A percentile compares a stretch with the other conserved stretches of the same genome.
Evolutionary conservation across 2,329 filamentous ascomycete species (phyloP).

Genomic region (Neonectria sp.): DNA sequence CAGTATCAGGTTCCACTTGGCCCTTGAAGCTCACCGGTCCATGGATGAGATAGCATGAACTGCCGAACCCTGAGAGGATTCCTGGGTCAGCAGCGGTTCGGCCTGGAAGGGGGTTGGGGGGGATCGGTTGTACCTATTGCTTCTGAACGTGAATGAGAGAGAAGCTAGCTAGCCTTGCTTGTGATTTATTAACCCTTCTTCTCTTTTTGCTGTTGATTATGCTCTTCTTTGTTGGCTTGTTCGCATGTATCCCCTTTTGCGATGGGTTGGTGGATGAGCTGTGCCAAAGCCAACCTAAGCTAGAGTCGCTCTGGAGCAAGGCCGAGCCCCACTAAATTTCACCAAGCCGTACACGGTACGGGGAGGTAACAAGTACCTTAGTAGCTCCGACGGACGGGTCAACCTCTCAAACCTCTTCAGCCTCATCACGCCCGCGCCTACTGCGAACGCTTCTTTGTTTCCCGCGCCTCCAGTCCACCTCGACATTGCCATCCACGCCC

Average conservation of each 20-base stretch:
- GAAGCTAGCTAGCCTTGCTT: not conserved
- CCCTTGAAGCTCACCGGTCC: conserved; percentile 42
- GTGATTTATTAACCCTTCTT: not conserved
- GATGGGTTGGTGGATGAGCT: conserved; percentile 31
- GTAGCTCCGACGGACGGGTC: conserved; percentile 7
- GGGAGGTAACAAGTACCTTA: no score
- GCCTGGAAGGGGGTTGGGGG: conserved; percentile 4
- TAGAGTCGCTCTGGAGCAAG: conserved; percentile 4
- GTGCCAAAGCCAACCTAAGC: not conserved
- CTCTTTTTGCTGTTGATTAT: not conserved
- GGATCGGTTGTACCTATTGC: not conserved
- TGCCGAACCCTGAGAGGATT: conserved; percentile 27
- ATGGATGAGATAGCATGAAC: conserved; percentile 35
- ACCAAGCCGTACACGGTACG: conserved; percentile 20
- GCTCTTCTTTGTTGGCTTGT: not conserved
- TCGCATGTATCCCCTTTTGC: not conserved
- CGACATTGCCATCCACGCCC: not conserved
- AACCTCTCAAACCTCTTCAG: conserved; percentile 24
- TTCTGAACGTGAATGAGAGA: not conserved
- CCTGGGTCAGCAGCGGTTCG: conserved; percentile 4
- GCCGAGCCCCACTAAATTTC: conserved; percentile 42
- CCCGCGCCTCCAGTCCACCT: not conserved
- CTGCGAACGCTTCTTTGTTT: conserved; percentile 3
- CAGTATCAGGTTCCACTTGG: conserved; percentile 31
- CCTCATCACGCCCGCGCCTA: conserved; percentile 22